Percentiles rank a stretch among this genome's conserved stretches.
Evolutionary conservation across 1,284 basidiomycete genomes (phyloP).

Genomic region (Rhodotorula sp.): DNA sequence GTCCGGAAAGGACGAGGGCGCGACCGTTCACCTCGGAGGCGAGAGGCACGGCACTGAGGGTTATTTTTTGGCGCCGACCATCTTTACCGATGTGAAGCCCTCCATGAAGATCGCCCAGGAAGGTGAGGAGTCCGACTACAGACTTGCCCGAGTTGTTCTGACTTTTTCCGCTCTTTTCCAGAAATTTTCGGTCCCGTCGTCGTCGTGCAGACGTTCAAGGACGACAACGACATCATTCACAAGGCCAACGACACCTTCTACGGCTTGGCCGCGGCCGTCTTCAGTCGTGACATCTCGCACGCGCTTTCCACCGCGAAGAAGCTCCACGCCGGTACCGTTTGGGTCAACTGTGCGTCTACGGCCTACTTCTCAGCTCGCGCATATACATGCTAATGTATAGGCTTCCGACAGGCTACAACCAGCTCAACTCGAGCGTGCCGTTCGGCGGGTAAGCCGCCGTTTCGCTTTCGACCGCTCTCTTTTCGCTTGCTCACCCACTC

Average conservation of each 20-base stretch:
- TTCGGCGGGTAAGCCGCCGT: neutral
- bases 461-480: neutral
- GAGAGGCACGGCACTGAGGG: constrained; percentile 67
- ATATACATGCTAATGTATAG: neutral
- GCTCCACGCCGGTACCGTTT: constrained; percentile 67
- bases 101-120: constrained; percentile 85
- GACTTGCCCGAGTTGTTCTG: neutral
- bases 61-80: constrained; percentile 65
- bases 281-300: constrained; percentile 72
- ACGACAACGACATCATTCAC: constrained; percentile 49
- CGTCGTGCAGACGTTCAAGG: constrained; percentile 53
- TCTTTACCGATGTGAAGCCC: constrained; percentile 73
- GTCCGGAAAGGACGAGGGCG: constrained; percentile 77
- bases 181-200: constrained; percentile 59
- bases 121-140: constrained; percentile 61
- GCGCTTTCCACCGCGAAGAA: constrained; percentile 72
- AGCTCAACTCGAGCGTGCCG: constrained; percentile 2
- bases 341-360: constrained; percentile 62
- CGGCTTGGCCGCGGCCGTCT: constrained; percentile 80
- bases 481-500: constrained; percentile 49
- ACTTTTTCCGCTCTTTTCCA: no score
- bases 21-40: constrained; percentile 76
- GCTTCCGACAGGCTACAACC: neutral
- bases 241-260: constrained; percentile 80
- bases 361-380: neutral